These are phyloP conservation scores for Dactylellina haptotyla DNA, from an alignment of 2,329 filamentous ascomycete species.

Conservation along the genomic window DNA sequence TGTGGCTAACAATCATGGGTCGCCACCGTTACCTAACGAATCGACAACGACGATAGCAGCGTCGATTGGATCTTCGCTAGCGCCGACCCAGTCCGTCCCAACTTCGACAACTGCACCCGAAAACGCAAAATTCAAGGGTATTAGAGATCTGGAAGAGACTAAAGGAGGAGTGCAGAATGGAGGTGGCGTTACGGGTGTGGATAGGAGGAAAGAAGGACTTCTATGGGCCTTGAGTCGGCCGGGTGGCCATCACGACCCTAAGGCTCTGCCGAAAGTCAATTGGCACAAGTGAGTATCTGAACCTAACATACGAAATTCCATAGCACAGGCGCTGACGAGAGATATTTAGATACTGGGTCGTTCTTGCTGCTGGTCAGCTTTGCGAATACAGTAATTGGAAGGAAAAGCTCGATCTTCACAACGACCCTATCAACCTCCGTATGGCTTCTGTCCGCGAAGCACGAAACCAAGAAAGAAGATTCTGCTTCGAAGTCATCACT, in stretches of 20 bases:
- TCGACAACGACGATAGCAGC: conserved; percentile 54
- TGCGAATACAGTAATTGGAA: conserved; percentile 99
- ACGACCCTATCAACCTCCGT: conserved; percentile 95
- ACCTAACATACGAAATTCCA: not conserved
- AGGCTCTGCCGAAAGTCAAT: conserved; percentile 93
- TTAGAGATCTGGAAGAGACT: conserved; percentile 87
- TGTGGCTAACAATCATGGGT: conserved; percentile 52
- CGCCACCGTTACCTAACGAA: conserved; percentile 45
- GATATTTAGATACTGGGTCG: conserved; percentile 88
- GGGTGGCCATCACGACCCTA: conserved; percentile 92
- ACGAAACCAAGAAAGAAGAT: conserved; percentile 89
- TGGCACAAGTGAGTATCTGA: conserved; percentile 87
- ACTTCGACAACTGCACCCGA: conserved; percentile 58
- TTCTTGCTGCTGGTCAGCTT: conserved; percentile 93
- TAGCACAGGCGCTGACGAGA: conserved; percentile 11
- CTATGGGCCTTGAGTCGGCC: conserved; percentile 94
- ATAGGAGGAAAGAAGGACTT: conserved; percentile 89
- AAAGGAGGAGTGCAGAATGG: conserved; percentile 67
- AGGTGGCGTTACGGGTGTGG: conserved; percentile 67
- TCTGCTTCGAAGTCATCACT: conserved; percentile 98
- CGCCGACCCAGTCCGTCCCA: conserved; percentile 62
- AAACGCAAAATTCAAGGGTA: conserved; percentile 80
- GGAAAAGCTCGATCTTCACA: conserved; percentile 92
- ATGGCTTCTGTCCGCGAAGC: conserved; percentile 98
- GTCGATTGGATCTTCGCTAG: conserved; percentile 50